Evolutionary conservation across 176 grass and related monocot species (phyloP).

Genomic region (Hordeum marinum): DNA sequence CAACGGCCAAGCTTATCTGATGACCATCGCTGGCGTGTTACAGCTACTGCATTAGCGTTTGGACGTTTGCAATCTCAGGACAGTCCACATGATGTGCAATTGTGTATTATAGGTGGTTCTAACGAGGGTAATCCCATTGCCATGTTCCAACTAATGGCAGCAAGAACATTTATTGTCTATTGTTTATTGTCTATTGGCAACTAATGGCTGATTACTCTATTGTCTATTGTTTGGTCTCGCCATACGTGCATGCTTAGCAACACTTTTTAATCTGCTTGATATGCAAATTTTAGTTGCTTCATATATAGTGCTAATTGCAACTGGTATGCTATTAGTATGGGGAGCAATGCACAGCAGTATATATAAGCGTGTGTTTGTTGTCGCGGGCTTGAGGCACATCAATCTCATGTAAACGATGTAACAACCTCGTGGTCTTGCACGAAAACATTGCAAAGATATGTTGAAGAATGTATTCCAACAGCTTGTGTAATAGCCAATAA

Average conservation of each 20-base stretch:
- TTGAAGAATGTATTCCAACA: too few species aligned
- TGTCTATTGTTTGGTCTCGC: neutral
- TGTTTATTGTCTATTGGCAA: too few species aligned
- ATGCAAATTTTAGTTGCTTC: too few species aligned
- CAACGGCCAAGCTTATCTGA: neutral
- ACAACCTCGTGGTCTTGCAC: too few species aligned
- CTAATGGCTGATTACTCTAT: neutral
- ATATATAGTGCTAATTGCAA: neutral
- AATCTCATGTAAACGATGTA: too few species aligned
- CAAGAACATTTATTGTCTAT: neutral
- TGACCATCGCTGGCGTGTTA: neutral
- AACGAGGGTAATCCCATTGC: neutral
- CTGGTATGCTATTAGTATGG: neutral
- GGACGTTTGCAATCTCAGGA: neutral
- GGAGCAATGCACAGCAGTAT: too few species aligned
- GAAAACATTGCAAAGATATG: too few species aligned
- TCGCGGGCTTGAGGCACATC: too few species aligned
- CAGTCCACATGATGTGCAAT: too few species aligned
- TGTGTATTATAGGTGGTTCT: neutral
- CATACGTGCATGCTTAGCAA: neutral
- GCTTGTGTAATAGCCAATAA: too few species aligned
- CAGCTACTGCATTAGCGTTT: neutral
- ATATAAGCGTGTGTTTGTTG: too few species aligned
- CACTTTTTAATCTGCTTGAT: neutral
- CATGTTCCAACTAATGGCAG: neutral